A percentile compares a stretch with the other conserved stretches of the same genome.
Evolutionary conservation across 2,329 filamentous ascomycete genomes (phyloP).

Genomic region (Oidium heveae): DNA sequence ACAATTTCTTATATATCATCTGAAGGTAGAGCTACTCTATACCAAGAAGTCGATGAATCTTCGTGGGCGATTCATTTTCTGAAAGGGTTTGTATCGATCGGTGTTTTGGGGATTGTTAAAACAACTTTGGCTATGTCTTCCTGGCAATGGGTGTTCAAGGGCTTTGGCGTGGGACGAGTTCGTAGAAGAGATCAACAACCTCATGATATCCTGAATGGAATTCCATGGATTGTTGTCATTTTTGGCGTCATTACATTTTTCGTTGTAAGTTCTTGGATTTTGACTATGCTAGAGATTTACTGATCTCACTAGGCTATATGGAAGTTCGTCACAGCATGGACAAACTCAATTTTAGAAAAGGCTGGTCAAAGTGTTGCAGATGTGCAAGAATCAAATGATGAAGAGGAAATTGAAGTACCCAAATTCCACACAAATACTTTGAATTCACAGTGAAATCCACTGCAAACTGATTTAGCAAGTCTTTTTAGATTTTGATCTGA

Average conservation of each 20-base stretch:
- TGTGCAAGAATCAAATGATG: conserved; percentile 33
- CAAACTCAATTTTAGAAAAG: conserved; percentile 43
- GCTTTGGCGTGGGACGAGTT: conserved; percentile 26
- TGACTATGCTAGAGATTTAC: neutral
- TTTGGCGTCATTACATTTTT: conserved; percentile 63
- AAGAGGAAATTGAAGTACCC: neutral
- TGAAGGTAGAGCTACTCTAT: conserved; percentile 19
- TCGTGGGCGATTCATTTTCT: conserved; percentile 65
- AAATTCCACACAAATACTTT: neutral
- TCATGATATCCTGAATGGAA: conserved; percentile 49
- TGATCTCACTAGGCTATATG: conserved; percentile 40
- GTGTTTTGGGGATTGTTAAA: conserved; percentile 65
- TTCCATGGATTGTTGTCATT: conserved; percentile 56
- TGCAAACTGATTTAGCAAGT: too few relatives aligned
- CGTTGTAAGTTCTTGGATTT: conserved; percentile 31
- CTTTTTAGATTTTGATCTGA: neutral
- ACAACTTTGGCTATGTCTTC: conserved; percentile 49
- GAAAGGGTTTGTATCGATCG: conserved; percentile 77
- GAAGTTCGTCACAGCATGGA: conserved; percentile 55
- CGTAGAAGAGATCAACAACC: conserved; percentile 34
- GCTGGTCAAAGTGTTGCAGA: conserved; percentile 65
- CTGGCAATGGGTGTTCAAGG: conserved; percentile 45
- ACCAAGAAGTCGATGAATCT: conserved; percentile 20
- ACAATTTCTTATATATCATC: conserved; percentile 24
- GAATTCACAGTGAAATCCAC: neutral